Conservation (phyloP, 495 filamentous ascomycete genomes). For the Aspergillus hancockii region DNA sequence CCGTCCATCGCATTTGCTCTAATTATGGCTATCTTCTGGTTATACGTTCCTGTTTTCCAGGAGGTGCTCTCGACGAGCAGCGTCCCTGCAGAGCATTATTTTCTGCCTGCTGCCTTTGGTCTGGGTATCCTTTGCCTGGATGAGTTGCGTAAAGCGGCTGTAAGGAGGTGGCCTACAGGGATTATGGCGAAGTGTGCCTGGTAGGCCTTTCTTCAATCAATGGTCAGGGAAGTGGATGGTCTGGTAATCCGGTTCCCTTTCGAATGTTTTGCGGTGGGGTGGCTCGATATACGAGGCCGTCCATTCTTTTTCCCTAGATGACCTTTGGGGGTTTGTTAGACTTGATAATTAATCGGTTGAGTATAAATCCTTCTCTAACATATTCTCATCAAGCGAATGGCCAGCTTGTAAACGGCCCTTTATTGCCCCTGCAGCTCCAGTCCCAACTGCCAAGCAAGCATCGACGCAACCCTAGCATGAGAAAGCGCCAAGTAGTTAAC, state of each 20-base stretch:
- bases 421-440: conserved; percentile 3
- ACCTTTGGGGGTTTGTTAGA: no score
- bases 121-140: conserved; percentile 53
- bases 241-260: no score
- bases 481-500: conserved; percentile 1
- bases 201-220: conserved; percentile 8
- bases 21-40: conserved; percentile 62
- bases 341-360: no score
- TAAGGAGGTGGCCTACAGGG: conserved; percentile 25
- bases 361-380: no score
- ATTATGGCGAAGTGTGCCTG: conserved; percentile 23
- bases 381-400: no score
- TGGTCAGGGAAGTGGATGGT: no score
- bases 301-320: no score
- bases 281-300: no score
- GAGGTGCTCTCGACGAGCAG: conserved; percentile 49
- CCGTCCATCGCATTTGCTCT: conserved; percentile 65
- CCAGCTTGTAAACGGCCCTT: background rate
- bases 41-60: conserved; percentile 63
- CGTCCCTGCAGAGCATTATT: conserved; percentile 66
- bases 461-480: conserved; percentile 2
- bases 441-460: background rate
- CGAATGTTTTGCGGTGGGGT: no score
- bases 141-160: conserved; percentile 23
- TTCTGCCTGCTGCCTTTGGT: conserved; percentile 64